Percentiles rank a stretch among this genome's conserved stretches.
Conservation (phyloP, 208 protist genomes). For the Trypanosoma caninum region DNA sequence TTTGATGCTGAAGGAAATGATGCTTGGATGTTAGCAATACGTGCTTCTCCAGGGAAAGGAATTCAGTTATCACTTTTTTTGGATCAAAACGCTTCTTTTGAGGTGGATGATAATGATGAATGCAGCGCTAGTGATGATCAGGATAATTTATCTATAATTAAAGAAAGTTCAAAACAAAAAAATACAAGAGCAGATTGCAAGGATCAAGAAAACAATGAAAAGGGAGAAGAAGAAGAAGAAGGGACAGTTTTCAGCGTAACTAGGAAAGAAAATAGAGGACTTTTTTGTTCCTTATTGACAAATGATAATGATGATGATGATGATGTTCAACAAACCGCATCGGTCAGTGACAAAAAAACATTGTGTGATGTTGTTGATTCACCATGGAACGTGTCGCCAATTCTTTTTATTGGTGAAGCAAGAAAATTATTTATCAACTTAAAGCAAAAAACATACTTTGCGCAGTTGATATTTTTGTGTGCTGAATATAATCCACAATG, state of each 20-base stretch:
- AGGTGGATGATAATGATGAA: too few species aligned
- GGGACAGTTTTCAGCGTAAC: neutral
- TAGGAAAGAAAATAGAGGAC: neutral
- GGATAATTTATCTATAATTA: too few species aligned
- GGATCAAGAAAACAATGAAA: neutral
- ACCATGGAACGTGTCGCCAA: neutral
- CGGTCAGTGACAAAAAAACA: too few species aligned
- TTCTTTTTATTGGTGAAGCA: neutral
- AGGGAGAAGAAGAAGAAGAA: neutral
- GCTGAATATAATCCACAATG: conserved; percentile 45
- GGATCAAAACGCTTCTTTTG: conserved; percentile 16
- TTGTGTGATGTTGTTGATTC: too few species aligned
- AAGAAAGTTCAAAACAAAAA: too few species aligned
- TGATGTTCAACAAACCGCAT: too few species aligned
- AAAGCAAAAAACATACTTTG: conserved; percentile 10
- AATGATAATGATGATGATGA: neutral
- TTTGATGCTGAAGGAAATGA: conserved; percentile 63
- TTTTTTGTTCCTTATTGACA: neutral
- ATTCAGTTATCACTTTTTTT: conserved; percentile 24
- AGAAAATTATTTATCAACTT: neutral
- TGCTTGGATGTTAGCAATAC: conserved; percentile 65
- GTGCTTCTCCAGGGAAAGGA: conserved; percentile 18
- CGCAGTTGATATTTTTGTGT: conserved; percentile 36
- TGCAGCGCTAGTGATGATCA: too few species aligned
- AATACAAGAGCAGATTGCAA: too few species aligned